Conservation (phyloP, 129 eudicot genomes). For the Cynara cardunculus region DNA sequence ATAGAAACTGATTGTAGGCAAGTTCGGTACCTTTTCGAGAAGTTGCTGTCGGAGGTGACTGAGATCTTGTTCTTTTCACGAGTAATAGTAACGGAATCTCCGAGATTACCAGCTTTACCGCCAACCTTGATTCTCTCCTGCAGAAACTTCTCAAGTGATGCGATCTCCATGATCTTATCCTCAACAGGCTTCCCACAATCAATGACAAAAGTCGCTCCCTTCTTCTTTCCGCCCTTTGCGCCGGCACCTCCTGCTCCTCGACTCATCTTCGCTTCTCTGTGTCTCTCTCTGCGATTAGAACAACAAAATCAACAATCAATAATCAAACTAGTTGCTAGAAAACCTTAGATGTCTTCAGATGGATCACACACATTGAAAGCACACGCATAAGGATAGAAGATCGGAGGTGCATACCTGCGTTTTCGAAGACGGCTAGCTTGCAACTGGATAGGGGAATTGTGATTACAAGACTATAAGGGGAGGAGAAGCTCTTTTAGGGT, state of each 20-base stretch:
- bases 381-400: not conserved
- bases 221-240: constrained; percentile 48
- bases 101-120: constrained; percentile 55
- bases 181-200: constrained; percentile 62
- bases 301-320: not conserved
- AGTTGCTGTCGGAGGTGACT: constrained; percentile 41
- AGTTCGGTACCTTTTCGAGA: constrained; percentile 36
- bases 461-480: constrained; percentile 11
- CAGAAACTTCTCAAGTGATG: constrained; percentile 54
- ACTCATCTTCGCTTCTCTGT: constrained; percentile 37
- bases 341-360: not conserved
- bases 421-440: constrained; percentile 30
- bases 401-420: constrained; percentile 7
- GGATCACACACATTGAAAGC: not conserved
- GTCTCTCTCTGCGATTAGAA: not conserved
- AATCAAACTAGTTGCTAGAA: not conserved
- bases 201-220: constrained; percentile 35
- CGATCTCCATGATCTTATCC: constrained; percentile 60
- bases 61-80: constrained; percentile 57
- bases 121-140: constrained; percentile 56
- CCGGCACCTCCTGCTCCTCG: constrained; percentile 36
- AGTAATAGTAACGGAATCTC: constrained; percentile 43
- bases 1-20: not conserved
- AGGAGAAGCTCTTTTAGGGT: constrained; percentile 16
- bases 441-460: not conserved